These are phyloP conservation scores for Syzygium malaccense DNA, from an alignment of 441 rosid species.

Conservation along the genomic window DNA sequence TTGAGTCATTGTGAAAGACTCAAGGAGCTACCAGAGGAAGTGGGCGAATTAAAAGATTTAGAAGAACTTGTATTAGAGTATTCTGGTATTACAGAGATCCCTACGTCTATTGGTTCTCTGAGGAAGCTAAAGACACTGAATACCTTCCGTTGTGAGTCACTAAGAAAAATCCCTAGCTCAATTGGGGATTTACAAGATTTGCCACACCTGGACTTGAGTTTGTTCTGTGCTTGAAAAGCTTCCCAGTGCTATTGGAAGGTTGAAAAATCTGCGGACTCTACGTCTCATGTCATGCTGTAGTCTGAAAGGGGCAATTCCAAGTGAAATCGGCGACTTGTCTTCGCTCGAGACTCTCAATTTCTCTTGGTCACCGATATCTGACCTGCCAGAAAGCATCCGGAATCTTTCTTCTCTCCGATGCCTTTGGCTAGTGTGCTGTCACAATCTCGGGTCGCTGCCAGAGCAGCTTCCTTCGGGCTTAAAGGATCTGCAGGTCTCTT, in stretches of 20 bases:
- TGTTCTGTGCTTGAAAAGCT: background rate
- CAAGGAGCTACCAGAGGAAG: too few relatives aligned
- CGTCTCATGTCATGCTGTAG: too few relatives aligned
- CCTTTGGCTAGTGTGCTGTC: fast-evolving
- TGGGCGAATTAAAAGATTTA: background rate
- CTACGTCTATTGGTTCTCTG: background rate
- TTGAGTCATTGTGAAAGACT: too few relatives aligned
- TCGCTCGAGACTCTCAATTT: too few relatives aligned
- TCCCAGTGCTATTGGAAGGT: fast-evolving
- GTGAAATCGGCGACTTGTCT: too few relatives aligned
- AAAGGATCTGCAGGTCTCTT: too few relatives aligned
- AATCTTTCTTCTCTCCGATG: background rate
- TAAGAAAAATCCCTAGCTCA: background rate
- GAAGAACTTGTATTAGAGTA: fast-evolving
- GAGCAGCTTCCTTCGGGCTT: too few relatives aligned
- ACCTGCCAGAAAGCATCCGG: too few relatives aligned
- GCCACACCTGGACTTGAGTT: background rate
- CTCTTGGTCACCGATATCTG: too few relatives aligned
- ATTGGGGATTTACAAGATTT: background rate
- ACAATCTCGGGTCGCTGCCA: background rate
- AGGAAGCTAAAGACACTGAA: background rate
- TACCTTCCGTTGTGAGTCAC: fast-evolving
- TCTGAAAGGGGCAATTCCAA: too few relatives aligned
- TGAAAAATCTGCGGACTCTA: too few relatives aligned
- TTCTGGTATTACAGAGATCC: background rate